A percentile compares a stretch with the other conserved stretches of the same genome.
phyloP scores from a whole-genome alignment of 2,329 filamentous ascomycete genomes.

The Clonostachys rosea region DNA sequence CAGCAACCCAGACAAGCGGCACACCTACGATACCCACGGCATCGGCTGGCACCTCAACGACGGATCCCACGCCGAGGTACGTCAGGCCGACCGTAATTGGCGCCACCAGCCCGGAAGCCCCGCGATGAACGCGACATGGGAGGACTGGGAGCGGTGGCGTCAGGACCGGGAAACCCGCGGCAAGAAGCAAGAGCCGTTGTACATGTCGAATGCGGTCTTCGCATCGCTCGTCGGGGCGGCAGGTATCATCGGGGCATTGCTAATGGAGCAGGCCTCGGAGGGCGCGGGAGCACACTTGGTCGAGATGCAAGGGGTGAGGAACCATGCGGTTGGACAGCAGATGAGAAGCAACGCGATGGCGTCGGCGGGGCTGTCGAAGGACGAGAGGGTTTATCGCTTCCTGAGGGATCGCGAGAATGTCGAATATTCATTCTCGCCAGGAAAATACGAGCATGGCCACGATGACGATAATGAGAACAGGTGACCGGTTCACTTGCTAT shows the following conservation, averaged over 20 bases:
- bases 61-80: constrained; percentile 33
- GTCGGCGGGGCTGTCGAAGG: constrained; percentile 45
- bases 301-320: constrained; percentile 61
- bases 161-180: constrained; percentile 29
- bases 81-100: constrained; percentile 41
- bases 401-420: constrained; percentile 63
- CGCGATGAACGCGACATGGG: constrained; percentile 85
- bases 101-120: constrained; percentile 40
- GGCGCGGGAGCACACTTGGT: constrained; percentile 57
- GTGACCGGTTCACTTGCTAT: background rate
- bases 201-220: constrained; percentile 78
- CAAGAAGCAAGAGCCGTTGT: constrained; percentile 25
- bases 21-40: constrained; percentile 77
- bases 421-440: constrained; percentile 21
- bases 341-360: constrained; percentile 43
- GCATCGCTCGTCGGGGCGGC: constrained; percentile 63
- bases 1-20: constrained; percentile 72
- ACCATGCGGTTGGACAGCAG: constrained; percentile 59
- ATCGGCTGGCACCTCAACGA: constrained; percentile 70
- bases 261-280: constrained; percentile 64
- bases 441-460: constrained; percentile 15
- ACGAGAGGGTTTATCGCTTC: constrained; percentile 73
- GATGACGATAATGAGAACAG: background rate
- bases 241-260: constrained; percentile 59
- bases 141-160: constrained; percentile 90